Evolutionary conservation across 2,329 filamentous ascomycete species (phyloP).

Genomic region (Colletotrichum theobromicola): DNA sequence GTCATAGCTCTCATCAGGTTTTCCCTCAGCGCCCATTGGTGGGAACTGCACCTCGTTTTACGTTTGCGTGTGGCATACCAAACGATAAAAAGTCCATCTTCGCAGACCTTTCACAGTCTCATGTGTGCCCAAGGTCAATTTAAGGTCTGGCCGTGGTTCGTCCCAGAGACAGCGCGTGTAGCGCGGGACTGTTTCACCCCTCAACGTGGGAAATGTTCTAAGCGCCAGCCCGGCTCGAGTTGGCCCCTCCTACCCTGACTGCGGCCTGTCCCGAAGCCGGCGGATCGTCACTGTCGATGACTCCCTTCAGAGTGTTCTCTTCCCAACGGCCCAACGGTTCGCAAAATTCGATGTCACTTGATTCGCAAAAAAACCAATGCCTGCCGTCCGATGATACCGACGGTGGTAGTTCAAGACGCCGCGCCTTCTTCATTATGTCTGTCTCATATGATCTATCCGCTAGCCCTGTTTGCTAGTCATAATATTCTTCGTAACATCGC

Average conservation of each 20-base stretch:
- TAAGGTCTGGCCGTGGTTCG: slow-evolving; percentile 13
- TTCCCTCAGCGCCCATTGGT: background rate
- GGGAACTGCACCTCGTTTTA: background rate
- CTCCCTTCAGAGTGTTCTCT: background rate
- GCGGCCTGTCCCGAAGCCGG: background rate
- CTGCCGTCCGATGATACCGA: no score
- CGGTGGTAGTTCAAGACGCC: background rate
- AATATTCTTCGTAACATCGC: background rate
- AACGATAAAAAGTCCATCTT: background rate
- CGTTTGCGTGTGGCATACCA: background rate
- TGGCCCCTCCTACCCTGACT: background rate
- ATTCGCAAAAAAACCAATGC: background rate
- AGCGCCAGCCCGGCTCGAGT: background rate
- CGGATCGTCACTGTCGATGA: background rate
- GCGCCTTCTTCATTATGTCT: background rate
- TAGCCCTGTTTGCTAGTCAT: background rate
- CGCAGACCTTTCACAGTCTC: background rate
- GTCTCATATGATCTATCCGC: background rate
- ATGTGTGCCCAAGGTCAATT: slow-evolving; percentile 9
- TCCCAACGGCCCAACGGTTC: background rate
- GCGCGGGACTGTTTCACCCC: background rate
- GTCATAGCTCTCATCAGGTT: slow-evolving; percentile 14
- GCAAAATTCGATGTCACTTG: background rate
- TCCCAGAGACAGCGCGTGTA: slow-evolving; percentile 3
- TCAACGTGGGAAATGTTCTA: background rate